Evolutionary conservation across 179 eudicot species (phyloP).

Genomic region (Silene vulgaris): DNA sequence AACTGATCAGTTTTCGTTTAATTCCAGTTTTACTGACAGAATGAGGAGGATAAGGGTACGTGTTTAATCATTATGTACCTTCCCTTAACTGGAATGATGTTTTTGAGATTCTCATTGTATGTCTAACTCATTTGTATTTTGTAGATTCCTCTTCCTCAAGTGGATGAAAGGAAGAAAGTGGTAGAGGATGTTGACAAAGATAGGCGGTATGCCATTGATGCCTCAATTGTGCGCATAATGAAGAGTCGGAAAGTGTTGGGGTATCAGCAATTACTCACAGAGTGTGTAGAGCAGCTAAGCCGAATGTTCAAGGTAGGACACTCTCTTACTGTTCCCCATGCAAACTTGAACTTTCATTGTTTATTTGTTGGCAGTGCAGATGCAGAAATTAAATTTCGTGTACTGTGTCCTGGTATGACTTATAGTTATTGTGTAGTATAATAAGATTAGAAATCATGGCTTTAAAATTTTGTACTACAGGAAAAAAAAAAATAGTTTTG

Average conservation of each 20-base stretch:
- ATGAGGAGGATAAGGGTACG: constrained; percentile 62
- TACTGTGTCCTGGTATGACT: no score
- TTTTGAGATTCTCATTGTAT: not conserved
- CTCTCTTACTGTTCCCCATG: not conserved
- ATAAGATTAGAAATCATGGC: no score
- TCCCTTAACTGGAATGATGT: not conserved
- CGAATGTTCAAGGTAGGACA: constrained; percentile 49
- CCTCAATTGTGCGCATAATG: constrained; percentile 66
- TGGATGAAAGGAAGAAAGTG: constrained; percentile 58
- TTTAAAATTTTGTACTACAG: no score
- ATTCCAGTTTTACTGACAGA: constrained; percentile 48
- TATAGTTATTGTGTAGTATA: no score
- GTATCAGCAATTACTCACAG: constrained; percentile 59
- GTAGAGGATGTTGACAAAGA: constrained; percentile 70
- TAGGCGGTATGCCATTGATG: constrained; percentile 64
- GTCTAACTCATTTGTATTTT: not conserved
- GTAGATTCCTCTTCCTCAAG: constrained; percentile 63
- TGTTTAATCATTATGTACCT: not conserved
- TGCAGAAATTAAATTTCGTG: no score
- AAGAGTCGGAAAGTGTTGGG: constrained; percentile 57
- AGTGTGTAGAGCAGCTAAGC: constrained; percentile 62
- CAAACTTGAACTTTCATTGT: no score
- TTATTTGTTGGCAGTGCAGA: no score
- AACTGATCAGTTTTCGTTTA: constrained; percentile 43
- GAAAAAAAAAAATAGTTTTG: no score